phyloP scores from a whole-genome alignment of 495 filamentous ascomycete species.

The Penicillium parvum region DNA sequence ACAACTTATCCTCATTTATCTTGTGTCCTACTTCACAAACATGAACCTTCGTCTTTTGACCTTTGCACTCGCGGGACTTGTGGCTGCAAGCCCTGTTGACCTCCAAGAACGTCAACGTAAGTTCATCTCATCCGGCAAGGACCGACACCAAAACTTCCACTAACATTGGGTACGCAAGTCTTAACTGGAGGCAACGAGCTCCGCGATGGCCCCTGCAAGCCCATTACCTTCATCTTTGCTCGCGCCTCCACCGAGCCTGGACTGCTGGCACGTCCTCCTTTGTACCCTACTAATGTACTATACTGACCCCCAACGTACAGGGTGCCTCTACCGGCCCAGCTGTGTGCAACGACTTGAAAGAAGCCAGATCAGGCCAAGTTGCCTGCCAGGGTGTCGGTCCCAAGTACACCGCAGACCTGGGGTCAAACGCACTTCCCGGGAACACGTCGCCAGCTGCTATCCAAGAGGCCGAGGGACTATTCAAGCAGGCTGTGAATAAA shows the following conservation, averaged over 20 bases:
- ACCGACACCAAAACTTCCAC: neutral
- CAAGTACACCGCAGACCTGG: conserved; percentile 27
- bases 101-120: conserved; percentile 12
- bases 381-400: conserved; percentile 36
- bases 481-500: conserved; percentile 32
- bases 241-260: conserved; percentile 42
- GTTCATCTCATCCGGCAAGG: neutral
- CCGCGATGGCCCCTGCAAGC: conserved; percentile 39
- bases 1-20: too few species aligned
- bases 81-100: conserved; percentile 13
- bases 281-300: neutral
- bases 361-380: conserved; percentile 27
- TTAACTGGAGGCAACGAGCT: conserved; percentile 38
- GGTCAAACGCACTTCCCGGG: conserved; percentile 21
- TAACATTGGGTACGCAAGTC: neutral
- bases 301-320: too few species aligned
- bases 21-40: too few species aligned
- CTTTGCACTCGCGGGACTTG: conserved; percentile 9
- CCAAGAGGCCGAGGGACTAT: conserved; percentile 34
- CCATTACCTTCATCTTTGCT: conserved; percentile 50
- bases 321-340: conserved; percentile 38
- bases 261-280: conserved; percentile 6
- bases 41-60: conserved; percentile 8
- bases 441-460: conserved; percentile 38
- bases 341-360: conserved; percentile 32